Percentiles rank a stretch among this genome's conserved stretches.
Conservation (phyloP, 2,329 filamentous ascomycete genomes). For the Colletotrichum siamense region DNA sequence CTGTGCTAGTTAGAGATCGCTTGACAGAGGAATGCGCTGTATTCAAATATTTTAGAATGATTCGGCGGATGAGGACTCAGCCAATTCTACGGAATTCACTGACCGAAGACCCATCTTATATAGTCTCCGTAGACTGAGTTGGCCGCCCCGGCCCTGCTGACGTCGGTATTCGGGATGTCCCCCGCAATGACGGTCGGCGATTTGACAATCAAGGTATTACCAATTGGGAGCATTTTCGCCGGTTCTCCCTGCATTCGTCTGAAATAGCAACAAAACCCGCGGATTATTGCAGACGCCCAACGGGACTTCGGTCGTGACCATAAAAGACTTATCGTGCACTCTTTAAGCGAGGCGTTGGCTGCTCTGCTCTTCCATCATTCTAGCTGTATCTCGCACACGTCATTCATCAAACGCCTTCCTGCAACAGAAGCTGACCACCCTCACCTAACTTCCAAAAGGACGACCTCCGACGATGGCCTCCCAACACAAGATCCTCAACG, state of each 20-base stretch:
- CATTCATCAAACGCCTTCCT: background rate
- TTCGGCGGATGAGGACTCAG: background rate
- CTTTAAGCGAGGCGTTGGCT: background rate
- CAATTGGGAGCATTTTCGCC: background rate
- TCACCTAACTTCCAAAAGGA: background rate
- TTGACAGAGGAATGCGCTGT: background rate
- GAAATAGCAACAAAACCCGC: background rate
- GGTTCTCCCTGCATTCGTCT: background rate
- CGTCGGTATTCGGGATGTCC: background rate
- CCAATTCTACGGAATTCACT: background rate
- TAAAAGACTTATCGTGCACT: background rate
- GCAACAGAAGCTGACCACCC: background rate
- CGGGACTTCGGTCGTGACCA: background rate
- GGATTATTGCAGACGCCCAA: background rate
- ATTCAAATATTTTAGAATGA: background rate
- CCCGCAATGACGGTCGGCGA: background rate
- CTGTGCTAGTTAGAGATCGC: background rate
- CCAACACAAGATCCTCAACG: slow-evolving; percentile 35
- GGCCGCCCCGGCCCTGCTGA: background rate
- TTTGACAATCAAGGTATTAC: background rate
- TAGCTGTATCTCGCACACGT: background rate
- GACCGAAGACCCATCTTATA: background rate
- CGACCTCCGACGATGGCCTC: background rate
- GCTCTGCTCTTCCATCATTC: background rate
- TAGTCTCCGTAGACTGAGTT: background rate